These are phyloP conservation scores for Ogataea naganishii DNA, from an alignment of 805 yeast genomes.

Conservation along the genomic window DNA sequence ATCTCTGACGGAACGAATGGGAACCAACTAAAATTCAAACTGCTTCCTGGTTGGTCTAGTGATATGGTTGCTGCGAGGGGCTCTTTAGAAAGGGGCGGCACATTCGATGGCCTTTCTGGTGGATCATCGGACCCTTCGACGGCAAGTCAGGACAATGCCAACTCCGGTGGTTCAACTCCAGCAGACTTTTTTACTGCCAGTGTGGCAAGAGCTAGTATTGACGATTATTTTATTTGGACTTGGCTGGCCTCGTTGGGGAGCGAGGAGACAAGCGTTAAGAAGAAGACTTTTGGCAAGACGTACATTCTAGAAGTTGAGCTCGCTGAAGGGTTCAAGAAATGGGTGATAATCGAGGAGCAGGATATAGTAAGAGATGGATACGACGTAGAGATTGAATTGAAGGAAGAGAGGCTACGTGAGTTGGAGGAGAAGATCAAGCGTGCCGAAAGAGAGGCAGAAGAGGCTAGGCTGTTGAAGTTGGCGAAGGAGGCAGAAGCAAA, in stretches of 20 bases:
- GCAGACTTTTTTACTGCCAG: constrained; percentile 30
- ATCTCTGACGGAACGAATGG: constrained; percentile 25
- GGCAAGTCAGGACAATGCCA: constrained; percentile 21
- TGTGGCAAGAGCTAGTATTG: constrained; percentile 61
- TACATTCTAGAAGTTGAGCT: constrained; percentile 75
- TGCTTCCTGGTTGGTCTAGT: constrained; percentile 27
- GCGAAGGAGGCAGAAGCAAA: too few species aligned
- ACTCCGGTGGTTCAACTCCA: constrained; percentile 3
- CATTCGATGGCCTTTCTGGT: too few species aligned
- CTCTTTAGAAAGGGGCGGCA: too few species aligned
- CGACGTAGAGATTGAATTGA: constrained; percentile 25
- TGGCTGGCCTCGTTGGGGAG: constrained; percentile 75
- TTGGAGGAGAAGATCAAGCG: constrained; percentile 18
- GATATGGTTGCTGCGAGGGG: constrained; percentile 19
- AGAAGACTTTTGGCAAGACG: constrained; percentile 71
- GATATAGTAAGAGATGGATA: constrained; percentile 31
- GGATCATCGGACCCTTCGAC: too few species aligned
- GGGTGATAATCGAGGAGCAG: constrained; percentile 70
- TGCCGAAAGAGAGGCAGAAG: constrained; percentile 19
- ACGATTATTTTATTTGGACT: constrained; percentile 87
- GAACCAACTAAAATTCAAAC: constrained; percentile 16
- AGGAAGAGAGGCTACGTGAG: constrained; percentile 22
- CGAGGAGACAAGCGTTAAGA: constrained; percentile 60
- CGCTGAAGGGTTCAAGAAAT: constrained; percentile 64
- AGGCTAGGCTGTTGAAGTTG: too few species aligned